Percentiles rank a stretch among this genome's conserved stretches.
These are phyloP conservation scores for Saitozyma sp. DNA, from an alignment of 768 basidiomycete genomes.

Conservation along the genomic window DNA sequence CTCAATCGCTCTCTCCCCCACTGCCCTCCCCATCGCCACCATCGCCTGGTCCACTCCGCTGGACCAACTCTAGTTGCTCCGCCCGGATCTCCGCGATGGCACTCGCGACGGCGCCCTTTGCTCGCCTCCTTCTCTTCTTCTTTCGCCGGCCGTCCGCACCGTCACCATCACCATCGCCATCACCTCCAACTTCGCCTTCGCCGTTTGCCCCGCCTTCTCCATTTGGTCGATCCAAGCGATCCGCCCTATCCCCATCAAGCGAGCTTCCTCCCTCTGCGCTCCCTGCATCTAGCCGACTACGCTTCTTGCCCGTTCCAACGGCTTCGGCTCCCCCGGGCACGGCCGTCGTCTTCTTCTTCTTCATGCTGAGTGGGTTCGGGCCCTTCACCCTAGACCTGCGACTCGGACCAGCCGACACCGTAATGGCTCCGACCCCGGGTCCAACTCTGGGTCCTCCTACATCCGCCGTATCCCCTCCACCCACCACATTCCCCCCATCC, in stretches of 20 bases:
- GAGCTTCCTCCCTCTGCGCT: too few species aligned
- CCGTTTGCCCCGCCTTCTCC: too few species aligned
- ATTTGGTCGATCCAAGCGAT: too few species aligned
- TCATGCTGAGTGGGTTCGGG: conserved; percentile 88
- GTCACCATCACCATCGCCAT: too few species aligned
- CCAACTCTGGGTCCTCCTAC: not conserved
- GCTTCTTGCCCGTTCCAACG: too few species aligned
- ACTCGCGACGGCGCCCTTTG: conserved; percentile 34
- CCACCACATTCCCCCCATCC: conserved; percentile 34
- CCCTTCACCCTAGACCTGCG: conserved; percentile 68
- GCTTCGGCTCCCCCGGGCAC: too few species aligned
- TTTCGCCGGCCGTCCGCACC: conserved; percentile 17
- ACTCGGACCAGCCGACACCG: not conserved
- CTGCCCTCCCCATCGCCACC: not conserved
- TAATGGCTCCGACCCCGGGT: not conserved
- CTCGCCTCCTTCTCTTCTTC: conserved; percentile 39
- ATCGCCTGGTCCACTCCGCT: not conserved
- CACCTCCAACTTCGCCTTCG: too few species aligned
- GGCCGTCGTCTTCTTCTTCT: conserved; percentile 63
- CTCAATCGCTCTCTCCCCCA: conserved; percentile 2
- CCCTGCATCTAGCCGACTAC: too few species aligned
- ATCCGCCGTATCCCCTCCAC: conserved; percentile 7
- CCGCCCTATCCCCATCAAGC: too few species aligned
- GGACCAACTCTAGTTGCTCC: conserved; percentile 7
- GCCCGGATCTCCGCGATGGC: conserved; percentile 34